A percentile compares a stretch with the other conserved stretches of the same genome.
phyloP scores from a whole-genome alignment of 169 alveolate genomes.

The Plasmodium vinckei region DNA sequence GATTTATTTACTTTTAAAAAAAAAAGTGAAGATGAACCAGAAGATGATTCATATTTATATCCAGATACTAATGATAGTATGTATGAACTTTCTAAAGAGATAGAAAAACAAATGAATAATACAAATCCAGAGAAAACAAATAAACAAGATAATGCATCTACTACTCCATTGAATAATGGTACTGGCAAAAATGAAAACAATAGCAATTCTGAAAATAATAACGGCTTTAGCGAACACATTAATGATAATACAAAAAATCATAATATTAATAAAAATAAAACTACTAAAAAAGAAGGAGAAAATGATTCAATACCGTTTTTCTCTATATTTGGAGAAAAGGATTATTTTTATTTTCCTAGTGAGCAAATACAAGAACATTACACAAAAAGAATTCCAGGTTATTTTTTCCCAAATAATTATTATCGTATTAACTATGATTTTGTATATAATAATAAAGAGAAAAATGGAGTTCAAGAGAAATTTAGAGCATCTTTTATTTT shows the following conservation, averaged over 20 bases:
- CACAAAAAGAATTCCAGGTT: constrained; percentile 66
- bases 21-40: constrained; percentile 31
- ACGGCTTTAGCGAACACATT: constrained; percentile 6
- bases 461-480: constrained; percentile 25
- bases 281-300: constrained; percentile 4
- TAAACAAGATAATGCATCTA: neutral
- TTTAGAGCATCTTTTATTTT: constrained; percentile 69
- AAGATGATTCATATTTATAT: neutral
- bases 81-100: constrained; percentile 27
- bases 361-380: constrained; percentile 77
- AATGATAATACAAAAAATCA: constrained; percentile 11
- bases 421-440: constrained; percentile 62
- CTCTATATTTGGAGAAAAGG: constrained; percentile 73
- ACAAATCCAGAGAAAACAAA: neutral
- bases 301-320: constrained; percentile 60
- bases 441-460: constrained; percentile 25
- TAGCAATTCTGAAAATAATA: neutral
- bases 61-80: constrained; percentile 16
- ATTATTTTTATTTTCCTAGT: constrained; percentile 65
- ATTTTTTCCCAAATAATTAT: constrained; percentile 72
- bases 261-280: constrained; percentile 29
- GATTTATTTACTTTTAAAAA: constrained; percentile 47
- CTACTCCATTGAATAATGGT: neutral
- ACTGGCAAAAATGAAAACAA: neutral
- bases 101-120: constrained; percentile 20